Percentiles rank a stretch among this genome's conserved stretches.
Evolutionary conservation across 2,329 filamentous ascomycete genomes (phyloP).

Genomic region (Neospermospora avenae): DNA sequence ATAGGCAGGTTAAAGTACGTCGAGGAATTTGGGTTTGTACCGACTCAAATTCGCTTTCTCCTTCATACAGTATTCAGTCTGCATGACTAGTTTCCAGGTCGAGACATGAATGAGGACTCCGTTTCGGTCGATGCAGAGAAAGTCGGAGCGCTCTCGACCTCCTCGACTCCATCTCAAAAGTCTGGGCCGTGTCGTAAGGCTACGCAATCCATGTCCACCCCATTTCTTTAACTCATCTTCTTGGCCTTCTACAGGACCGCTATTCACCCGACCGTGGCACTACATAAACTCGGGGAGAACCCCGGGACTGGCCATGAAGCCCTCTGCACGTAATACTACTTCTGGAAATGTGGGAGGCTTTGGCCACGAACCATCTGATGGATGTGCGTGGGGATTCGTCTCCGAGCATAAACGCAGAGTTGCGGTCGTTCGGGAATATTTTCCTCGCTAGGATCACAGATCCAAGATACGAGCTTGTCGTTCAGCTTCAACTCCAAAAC

Average conservation of each 20-base stretch:
- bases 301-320: slow-evolving; percentile 7
- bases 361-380: slow-evolving; percentile 2
- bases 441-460: not conserved
- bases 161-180: not conserved
- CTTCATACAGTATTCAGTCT: not conserved
- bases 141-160: not conserved
- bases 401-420: not conserved
- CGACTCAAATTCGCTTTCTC: not conserved
- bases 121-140: not conserved
- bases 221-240: slow-evolving; percentile 20
- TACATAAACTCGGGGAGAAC: slow-evolving; percentile 3
- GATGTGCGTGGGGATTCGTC: slow-evolving; percentile 11
- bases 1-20: not conserved
- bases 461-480: not conserved
- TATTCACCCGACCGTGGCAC: slow-evolving; percentile 17
- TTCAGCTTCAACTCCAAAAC: not conserved
- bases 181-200: slow-evolving; percentile 11
- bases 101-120: not conserved
- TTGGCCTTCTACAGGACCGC: slow-evolving; percentile 15
- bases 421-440: not conserved
- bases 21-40: not conserved
- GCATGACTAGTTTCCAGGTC: not conserved
- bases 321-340: slow-evolving; percentile 12
- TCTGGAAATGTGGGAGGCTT: slow-evolving; percentile 20
- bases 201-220: not conserved